Percentiles rank a stretch among this genome's conserved stretches.
Evolutionary conservation across 2,329 filamentous ascomycete species (phyloP).

Genomic region (Madurella fahalii): DNA sequence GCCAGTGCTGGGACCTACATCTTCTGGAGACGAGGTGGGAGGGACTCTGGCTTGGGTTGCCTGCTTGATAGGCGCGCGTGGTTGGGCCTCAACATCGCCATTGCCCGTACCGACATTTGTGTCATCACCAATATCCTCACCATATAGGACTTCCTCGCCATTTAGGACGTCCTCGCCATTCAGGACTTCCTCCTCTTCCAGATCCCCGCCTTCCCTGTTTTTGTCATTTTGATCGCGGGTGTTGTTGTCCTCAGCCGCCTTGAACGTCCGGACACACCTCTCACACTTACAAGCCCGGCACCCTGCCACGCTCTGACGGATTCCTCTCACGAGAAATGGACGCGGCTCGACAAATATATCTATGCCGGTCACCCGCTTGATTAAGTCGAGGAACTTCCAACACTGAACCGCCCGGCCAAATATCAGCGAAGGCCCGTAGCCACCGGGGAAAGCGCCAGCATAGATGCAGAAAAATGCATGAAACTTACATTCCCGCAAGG

Average conservation of each 20-base stretch:
- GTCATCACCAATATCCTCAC: background rate
- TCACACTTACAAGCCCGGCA: background rate
- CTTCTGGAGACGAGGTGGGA: background rate
- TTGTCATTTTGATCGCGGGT: background rate
- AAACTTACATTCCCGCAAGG: conserved; percentile 18
- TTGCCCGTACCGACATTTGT: background rate
- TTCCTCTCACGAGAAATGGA: background rate
- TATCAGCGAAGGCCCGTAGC: background rate
- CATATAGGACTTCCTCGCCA: no score
- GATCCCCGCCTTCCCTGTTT: background rate
- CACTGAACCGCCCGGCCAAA: conserved; percentile 2
- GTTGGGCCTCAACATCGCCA: background rate
- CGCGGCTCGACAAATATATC: background rate
- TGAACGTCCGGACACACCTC: background rate
- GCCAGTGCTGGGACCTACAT: background rate
- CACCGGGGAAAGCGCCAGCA: no score
- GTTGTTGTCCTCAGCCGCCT: background rate
- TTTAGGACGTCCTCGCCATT: no score
- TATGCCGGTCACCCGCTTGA: conserved; percentile 1
- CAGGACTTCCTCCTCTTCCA: no score
- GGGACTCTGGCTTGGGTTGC: background rate
- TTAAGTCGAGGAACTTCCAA: conserved; percentile 4
- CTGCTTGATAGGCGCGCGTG: background rate
- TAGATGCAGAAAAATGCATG: background rate
- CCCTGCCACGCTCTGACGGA: background rate